Base-by-base conservation (phyloP, 306 rosid species). In the Dryas drummondii region DNA sequence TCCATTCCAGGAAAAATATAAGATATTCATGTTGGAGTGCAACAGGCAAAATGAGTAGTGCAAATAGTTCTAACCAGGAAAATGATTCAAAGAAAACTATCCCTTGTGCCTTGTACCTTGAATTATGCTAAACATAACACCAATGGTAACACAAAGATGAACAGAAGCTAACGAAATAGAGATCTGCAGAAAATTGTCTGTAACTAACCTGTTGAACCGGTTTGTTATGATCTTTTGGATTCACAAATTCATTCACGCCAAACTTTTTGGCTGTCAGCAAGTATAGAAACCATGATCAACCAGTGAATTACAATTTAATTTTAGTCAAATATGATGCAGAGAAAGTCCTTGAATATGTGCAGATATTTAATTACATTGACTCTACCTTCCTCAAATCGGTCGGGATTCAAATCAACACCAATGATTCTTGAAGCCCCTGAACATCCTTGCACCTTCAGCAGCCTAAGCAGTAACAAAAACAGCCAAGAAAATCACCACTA, bases 361-460 rank as follows among this genome's bases (percentile, higher is more conserved):
- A 37, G 32, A 37, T 17, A 41, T 40, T 16, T 49, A 10, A 32
- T 58, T 1, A 50, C 52, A 27, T 57, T 48, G 52, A 71, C 7
- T 70, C 5, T 82, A 89, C 98, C 97, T 86, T 54, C 78, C 65
- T 93, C 97, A 32, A 93, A 93, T 52, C 93, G 82, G 84, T 78
- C 78, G 7, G 92, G 56, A 80, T 88, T 84, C 68, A 93, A 68
- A 84, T 93, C 97, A 77, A 93, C 89, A n/a, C 97, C 98, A 68
- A 93, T 91, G 62, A 91, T 93, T 78, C 91, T 85, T 1, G 88
- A 53, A 70, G 97, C 98, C 61, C 96, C 96, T 10, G 91, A 71
- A 22, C 64, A 93, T 74, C 76, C 98, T 87, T 48, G 98, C 98
- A 6, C 98, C 98, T 89, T 93, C 97, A 50, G 90, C 91, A 70